Percentiles rank a stretch among this genome's conserved stretches.
Conservation (phyloP, 2,329 filamentous ascomycete species). For the Falciphora oryzae region DNA sequence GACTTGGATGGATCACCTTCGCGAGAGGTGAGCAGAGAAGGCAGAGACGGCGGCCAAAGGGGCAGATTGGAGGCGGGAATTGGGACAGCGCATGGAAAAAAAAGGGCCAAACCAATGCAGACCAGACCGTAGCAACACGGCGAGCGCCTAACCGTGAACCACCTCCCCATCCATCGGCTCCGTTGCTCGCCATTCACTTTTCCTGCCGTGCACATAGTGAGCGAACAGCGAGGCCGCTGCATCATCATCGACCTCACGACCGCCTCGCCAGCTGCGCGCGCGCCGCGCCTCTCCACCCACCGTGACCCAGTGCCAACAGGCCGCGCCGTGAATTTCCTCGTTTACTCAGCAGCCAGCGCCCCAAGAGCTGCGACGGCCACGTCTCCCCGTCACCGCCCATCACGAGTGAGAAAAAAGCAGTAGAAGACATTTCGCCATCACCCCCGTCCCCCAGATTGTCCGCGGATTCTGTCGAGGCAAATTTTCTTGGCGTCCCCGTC, state of each 20-base stretch:
- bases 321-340: background rate
- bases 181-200: slow-evolving; percentile 11
- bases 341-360: background rate
- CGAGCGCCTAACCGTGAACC: slow-evolving; percentile 5
- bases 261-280: background rate
- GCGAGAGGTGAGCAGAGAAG: slow-evolving; percentile 21
- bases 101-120: slow-evolving; percentile 11
- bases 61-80: slow-evolving; percentile 19
- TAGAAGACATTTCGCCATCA: background rate
- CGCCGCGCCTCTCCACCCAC: background rate
- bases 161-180: slow-evolving; percentile 14
- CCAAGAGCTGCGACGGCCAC: too few relatives aligned
- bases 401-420: background rate
- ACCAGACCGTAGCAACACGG: slow-evolving; percentile 5
- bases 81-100: slow-evolving; percentile 5
- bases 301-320: background rate
- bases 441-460: background rate
- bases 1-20: slow-evolving; percentile 25
- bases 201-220: background rate
- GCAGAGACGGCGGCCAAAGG: slow-evolving; percentile 23
- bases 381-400: background rate
- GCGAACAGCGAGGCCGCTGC: background rate
- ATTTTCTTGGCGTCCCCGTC: background rate
- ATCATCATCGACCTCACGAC: slow-evolving; percentile 10
- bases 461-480: background rate